Evolutionary conservation across 108 stramenopile species (phyloP).

Genomic region (Fragilaria crotonensis): DNA sequence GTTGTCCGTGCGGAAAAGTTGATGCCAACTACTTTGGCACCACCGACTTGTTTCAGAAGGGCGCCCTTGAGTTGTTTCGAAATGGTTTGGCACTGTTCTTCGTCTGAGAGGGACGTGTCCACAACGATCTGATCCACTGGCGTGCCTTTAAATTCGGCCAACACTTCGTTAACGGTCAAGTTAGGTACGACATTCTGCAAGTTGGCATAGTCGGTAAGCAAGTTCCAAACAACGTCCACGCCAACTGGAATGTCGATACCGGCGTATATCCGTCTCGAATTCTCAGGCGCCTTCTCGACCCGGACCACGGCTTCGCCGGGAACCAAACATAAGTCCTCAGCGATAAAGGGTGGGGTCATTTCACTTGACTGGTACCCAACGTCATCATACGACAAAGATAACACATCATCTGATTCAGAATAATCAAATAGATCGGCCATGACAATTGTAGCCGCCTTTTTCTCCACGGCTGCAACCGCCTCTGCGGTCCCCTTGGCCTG

Average conservation of each 20-base stretch:
- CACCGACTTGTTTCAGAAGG: conserved; percentile 71
- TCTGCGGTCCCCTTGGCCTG: conserved; percentile 24
- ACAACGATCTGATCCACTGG: conserved; percentile 9
- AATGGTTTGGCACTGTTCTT: conserved; percentile 48
- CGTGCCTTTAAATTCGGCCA: conserved; percentile 28
- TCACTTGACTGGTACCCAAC: conserved; percentile 60
- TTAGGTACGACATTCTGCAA: conserved; percentile 80
- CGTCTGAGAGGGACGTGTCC: conserved; percentile 17
- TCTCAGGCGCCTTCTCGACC: conserved; percentile 84
- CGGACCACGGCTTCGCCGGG: conserved; percentile 80
- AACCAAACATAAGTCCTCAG: conserved; percentile 72
- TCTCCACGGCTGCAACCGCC: conserved; percentile 18
- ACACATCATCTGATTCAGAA: conserved; percentile 29
- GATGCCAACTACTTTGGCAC: conserved; percentile 84
- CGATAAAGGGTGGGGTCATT: conserved; percentile 76
- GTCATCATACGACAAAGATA: conserved; percentile 57
- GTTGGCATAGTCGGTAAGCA: conserved; percentile 68
- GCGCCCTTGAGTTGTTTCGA: conserved; percentile 65
- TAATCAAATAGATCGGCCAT: conserved; percentile 15
- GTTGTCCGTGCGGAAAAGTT: conserved; percentile 77
- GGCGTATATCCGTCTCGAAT: conserved; percentile 84
- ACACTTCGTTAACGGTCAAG: conserved; percentile 74
- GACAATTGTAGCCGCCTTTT: conserved; percentile 16
- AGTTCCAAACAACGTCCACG: conserved; percentile 76
- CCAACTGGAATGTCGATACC: conserved; percentile 81